These are phyloP conservation scores for Vaccinium vitisidaea DNA, from an alignment of 148 eudicot species.

Conservation along the genomic window DNA sequence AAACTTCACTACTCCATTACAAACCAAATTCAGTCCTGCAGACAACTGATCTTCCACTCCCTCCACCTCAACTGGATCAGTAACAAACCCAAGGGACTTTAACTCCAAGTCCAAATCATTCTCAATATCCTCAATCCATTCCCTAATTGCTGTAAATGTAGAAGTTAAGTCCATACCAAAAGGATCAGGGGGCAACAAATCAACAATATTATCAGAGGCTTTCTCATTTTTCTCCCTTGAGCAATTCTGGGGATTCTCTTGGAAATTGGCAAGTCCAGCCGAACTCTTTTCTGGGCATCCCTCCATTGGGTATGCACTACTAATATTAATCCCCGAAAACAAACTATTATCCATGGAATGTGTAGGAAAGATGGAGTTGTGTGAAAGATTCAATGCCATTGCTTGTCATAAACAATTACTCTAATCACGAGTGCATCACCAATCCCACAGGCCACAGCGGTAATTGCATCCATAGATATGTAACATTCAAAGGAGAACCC, in stretches of 20 bases:
- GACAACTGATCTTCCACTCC: constrained; percentile 21
- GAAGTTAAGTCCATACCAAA: constrained; percentile 33
- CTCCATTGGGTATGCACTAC: constrained; percentile 10
- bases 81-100: constrained; percentile 14
- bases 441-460: not conserved
- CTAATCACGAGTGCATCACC: not conserved
- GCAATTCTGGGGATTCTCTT: constrained; percentile 6
- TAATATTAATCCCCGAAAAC: constrained; percentile 9
- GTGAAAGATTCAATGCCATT: constrained; percentile 15
- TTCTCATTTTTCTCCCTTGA: constrained; percentile 13
- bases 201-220: constrained; percentile 22
- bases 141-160: constrained; percentile 25
- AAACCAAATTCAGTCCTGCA: constrained; percentile 27
- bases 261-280: constrained; percentile 10
- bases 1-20: constrained; percentile 18
- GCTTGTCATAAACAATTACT: not conserved
- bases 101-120: constrained; percentile 24
- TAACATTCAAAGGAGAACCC: not conserved
- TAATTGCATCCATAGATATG: not conserved
- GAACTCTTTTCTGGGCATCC: constrained; percentile 9
- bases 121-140: constrained; percentile 33
- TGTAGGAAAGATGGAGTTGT: not conserved
- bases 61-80: constrained; percentile 17
- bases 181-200: constrained; percentile 35
- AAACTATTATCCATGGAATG: constrained; percentile 4